Evolutionary conservation across 305 asterid species (phyloP).

Genomic region (Stenogyne calaminthoides): DNA sequence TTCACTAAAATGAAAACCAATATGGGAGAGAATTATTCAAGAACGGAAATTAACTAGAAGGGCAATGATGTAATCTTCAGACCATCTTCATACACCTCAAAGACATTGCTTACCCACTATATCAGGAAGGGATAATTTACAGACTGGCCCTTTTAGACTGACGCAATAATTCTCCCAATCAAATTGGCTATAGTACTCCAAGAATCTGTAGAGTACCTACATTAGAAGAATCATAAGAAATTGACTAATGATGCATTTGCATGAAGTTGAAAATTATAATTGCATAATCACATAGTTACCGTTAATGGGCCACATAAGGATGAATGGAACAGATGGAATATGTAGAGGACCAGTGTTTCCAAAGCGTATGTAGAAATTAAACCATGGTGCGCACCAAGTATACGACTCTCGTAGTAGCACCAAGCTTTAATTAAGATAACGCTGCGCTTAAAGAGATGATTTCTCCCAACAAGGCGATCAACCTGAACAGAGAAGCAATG

Average conservation of each 20-base stretch:
- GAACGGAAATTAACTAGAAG: not conserved
- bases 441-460: slow-evolving; percentile 80
- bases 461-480: slow-evolving; percentile 72
- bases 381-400: slow-evolving; percentile 85
- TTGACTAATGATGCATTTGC: slow-evolving; percentile 13
- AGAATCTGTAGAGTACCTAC: slow-evolving; percentile 71
- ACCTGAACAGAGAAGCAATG: slow-evolving; percentile 44
- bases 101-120: slow-evolving; percentile 55
- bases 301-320: slow-evolving; percentile 61
- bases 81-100: slow-evolving; percentile 17
- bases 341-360: slow-evolving; percentile 73
- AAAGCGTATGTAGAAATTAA: slow-evolving; percentile 83
- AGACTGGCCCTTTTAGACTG: slow-evolving; percentile 79
- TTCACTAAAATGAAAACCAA: slow-evolving; percentile 48
- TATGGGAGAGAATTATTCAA: not conserved
- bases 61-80: not conserved
- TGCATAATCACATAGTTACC: slow-evolving; percentile 40
- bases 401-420: slow-evolving; percentile 85
- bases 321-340: slow-evolving; percentile 65
- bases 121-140: slow-evolving; percentile 65
- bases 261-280: slow-evolving; percentile 14
- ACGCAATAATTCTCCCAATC: slow-evolving; percentile 85
- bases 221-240: slow-evolving; percentile 20
- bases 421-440: slow-evolving; percentile 75
- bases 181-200: slow-evolving; percentile 74